Evolutionary conservation across 2,329 filamentous ascomycete species (phyloP), one percentile per base, ranked within the genome.

Genomic region (Elsinoe necatrix): DNA sequence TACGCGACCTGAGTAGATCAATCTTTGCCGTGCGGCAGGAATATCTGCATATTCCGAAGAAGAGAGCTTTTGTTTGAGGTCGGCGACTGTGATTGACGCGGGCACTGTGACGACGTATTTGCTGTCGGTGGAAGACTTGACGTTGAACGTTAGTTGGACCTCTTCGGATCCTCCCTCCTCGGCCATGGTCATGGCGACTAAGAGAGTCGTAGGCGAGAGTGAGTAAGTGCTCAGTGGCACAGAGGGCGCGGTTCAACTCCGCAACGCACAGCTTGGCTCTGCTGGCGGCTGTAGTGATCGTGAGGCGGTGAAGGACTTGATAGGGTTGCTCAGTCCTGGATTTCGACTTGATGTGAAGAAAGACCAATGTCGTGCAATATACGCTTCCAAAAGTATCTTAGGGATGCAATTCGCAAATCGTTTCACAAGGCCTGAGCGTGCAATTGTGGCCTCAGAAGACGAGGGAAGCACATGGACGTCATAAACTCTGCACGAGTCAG

Each of bases 1-100:
- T 60, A 98, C 92, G 60, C 92, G 86, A 55, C 93, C 93, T 4
- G 92, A 96, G 77, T 97, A 98, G 74, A 98, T 98, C 61, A 98
- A 79, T 60, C 93, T 88, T 75, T 97, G 92, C 64, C 90, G 83
- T 67, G 95, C 89, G 55, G 85, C 80, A 31, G 93, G 86, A 57
- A 95, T 84, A 70, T 95, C 86, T 71, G 95, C 92, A 68, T 85
- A 89, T 65, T 95, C 89, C 58, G 83, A 74, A 29, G 81, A 80
- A 4, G 91, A 82, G 37, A 98, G 84, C 77, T 92, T 95, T 61
- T 80, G 81, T 80, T 98, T 98, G 65, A 98, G 81, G 60, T 96
- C 90, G 57, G 82, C 78, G 42, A 97, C 86, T 6, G 86, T 87
- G 50, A 86, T 88, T 34, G 82, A 81, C 62, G 86, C 80, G 58